These are phyloP conservation scores for Botrytis cinerea DNA, from an alignment of 2,329 filamentous ascomycete genomes.

Conservation along the genomic window DNA sequence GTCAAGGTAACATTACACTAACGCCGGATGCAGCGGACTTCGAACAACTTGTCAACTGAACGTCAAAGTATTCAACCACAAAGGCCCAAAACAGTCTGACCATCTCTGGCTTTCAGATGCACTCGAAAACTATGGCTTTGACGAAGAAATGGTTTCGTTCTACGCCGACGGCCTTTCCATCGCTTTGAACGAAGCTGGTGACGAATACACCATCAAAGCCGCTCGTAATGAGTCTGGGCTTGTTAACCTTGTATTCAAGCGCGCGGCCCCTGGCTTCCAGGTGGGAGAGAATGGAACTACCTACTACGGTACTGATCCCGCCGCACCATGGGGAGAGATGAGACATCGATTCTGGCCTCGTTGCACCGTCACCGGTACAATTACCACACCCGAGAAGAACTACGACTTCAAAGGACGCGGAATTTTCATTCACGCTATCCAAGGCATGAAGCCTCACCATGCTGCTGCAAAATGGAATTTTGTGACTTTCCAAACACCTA, in stretches of 20 bases:
- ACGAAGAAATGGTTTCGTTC: constrained; percentile 79
- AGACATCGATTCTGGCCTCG: constrained; percentile 93
- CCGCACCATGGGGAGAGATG: constrained; percentile 89
- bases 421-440: constrained; percentile 80
- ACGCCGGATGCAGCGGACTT: constrained; percentile 64
- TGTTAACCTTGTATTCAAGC: constrained; percentile 82
- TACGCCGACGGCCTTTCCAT: constrained; percentile 84
- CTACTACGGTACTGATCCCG: constrained; percentile 83
- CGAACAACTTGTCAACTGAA: constrained; percentile 93
- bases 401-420: constrained; percentile 80
- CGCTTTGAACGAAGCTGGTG: constrained; percentile 82
- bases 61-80: constrained; percentile 83
- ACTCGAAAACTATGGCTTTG: constrained; percentile 78
- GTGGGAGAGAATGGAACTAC: constrained; percentile 81
- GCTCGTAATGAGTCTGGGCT: constrained; percentile 76
- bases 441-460: constrained; percentile 99
- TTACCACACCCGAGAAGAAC: constrained; percentile 78
- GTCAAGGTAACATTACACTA: constrained; percentile 17
- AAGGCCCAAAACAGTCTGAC: constrained; percentile 65
- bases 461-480: constrained; percentile 93
- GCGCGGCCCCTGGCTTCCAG: constrained; percentile 76
- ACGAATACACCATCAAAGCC: constrained; percentile 85
- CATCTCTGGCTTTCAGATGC: constrained; percentile 79
- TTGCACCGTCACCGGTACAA: constrained; percentile 77
- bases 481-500: constrained; percentile 84